These are phyloP conservation scores for Fusarium setosum DNA, from an alignment of 2,329 filamentous ascomycete species.

Conservation along the genomic window DNA sequence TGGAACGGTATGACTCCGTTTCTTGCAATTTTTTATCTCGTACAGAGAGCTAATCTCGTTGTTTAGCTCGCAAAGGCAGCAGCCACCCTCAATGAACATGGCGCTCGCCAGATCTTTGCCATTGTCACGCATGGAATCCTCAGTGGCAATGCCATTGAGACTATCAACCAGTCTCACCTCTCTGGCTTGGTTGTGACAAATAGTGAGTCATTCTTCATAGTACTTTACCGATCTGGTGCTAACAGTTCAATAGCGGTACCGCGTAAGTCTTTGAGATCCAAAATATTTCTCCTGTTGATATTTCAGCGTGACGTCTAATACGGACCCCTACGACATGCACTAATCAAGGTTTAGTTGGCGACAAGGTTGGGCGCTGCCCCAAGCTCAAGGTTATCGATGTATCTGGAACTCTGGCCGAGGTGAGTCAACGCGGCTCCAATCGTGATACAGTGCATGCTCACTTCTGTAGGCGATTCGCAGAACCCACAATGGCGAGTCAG, in stretches of 20 bases:
- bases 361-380: slow-evolving; percentile 81
- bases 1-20: slow-evolving; percentile 60
- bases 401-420: slow-evolving; percentile 80
- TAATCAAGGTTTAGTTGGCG: slow-evolving; percentile 59
- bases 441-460: slow-evolving; percentile 2
- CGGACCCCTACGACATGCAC: neutral
- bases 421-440: slow-evolving; percentile 33
- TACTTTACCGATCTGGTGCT: neutral
- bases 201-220: neutral
- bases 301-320: neutral
- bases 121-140: slow-evolving; percentile 95
- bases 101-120: slow-evolving; percentile 86
- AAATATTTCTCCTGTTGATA: neutral
- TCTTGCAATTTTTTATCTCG: slow-evolving; percentile 69
- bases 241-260: neutral
- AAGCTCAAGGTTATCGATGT: slow-evolving; percentile 92
- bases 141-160: slow-evolving; percentile 62
- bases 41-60: neutral
- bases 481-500: slow-evolving; percentile 73
- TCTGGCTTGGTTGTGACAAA: neutral
- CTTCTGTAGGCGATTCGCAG: slow-evolving; percentile 67
- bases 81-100: slow-evolving; percentile 84
- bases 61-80: slow-evolving; percentile 64
- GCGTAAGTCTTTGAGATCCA: neutral
- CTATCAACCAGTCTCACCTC: slow-evolving; percentile 3